Percentiles rank a stretch among this genome's conserved stretches.
phyloP scores from a whole-genome alignment of 2,329 filamentous ascomycete species.

The Colletotrichum sp. region DNA sequence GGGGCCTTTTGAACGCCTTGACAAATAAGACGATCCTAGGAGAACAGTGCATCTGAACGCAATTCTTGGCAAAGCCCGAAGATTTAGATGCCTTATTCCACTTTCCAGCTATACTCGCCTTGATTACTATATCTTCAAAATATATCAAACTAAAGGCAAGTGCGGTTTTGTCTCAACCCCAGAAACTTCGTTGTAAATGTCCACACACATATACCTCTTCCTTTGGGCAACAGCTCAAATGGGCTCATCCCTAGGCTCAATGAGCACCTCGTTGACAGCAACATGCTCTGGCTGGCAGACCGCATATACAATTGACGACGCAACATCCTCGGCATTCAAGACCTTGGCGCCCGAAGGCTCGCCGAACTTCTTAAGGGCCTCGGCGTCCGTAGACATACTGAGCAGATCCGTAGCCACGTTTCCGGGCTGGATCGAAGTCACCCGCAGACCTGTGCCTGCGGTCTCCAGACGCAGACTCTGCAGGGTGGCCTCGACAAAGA shows the following conservation, averaged over 20 bases:
- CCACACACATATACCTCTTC: neutral
- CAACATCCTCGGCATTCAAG: constrained; percentile 75
- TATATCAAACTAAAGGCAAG: neutral
- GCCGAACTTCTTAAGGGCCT: constrained; percentile 80
- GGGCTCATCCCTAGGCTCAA: constrained; percentile 79
- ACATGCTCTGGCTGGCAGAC: constrained; percentile 77
- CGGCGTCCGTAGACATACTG: constrained; percentile 75
- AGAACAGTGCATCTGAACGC: neutral
- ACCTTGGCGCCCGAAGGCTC: constrained; percentile 78
- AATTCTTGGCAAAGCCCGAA: neutral
- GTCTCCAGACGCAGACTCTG: constrained; percentile 78
- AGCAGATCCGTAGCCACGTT: constrained; percentile 78
- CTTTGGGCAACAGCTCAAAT: constrained; percentile 48
- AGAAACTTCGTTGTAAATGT: neutral
- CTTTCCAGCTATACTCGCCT: neutral
- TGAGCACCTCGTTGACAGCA: constrained; percentile 79
- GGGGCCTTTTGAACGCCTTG: neutral
- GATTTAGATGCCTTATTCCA: neutral
- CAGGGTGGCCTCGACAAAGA: constrained; percentile 85
- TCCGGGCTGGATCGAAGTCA: constrained; percentile 78
- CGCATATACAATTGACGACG: constrained; percentile 75
- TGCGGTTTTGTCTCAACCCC: neutral
- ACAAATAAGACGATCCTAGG: neutral
- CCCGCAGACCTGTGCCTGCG: constrained; percentile 72
- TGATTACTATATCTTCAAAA: neutral